A percentile compares a stretch with the other conserved stretches of the same genome.
phyloP scores from a whole-genome alignment of 257 asterid species.

The Nicotiana noctiflora region DNA sequence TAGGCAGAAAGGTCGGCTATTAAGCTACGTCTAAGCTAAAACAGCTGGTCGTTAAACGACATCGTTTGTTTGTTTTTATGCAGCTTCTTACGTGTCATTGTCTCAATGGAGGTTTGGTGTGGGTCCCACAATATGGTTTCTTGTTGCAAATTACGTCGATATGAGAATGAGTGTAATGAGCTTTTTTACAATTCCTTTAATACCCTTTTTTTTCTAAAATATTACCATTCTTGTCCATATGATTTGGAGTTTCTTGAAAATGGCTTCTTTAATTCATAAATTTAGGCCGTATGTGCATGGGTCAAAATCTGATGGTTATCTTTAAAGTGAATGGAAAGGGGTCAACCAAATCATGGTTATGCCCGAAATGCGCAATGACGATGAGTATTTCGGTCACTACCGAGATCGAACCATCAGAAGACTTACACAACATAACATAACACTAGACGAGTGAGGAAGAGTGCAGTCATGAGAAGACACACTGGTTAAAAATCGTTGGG shows the following conservation, averaged over 20 bases:
- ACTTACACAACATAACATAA: no score
- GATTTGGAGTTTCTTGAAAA: neutral
- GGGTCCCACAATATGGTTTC: constrained; percentile 34
- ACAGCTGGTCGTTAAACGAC: constrained; percentile 28
- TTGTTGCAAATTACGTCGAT: constrained; percentile 31
- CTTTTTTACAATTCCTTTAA: neutral
- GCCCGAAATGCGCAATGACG: no score
- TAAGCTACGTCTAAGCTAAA: constrained; percentile 34
- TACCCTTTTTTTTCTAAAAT: neutral
- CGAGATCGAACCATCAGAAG: no score
- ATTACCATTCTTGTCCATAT: neutral
- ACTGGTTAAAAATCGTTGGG: no score
- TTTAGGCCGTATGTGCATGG: neutral
- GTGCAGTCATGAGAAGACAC: no score
- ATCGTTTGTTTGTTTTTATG: constrained; percentile 11
- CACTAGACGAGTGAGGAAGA: no score
- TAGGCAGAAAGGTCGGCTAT: constrained; percentile 59
- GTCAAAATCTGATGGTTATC: no score
- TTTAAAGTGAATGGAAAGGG: no score
- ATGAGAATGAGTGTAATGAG: constrained; percentile 6
- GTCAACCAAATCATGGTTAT: no score
- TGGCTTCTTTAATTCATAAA: neutral
- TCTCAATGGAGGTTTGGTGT: neutral
- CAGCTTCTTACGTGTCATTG: constrained; percentile 15
- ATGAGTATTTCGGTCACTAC: no score